A percentile compares a stretch with the other conserved stretches of the same genome.
phyloP scores from a whole-genome alignment of 306 rosid genomes.

The Mimosa bimucronata region DNA sequence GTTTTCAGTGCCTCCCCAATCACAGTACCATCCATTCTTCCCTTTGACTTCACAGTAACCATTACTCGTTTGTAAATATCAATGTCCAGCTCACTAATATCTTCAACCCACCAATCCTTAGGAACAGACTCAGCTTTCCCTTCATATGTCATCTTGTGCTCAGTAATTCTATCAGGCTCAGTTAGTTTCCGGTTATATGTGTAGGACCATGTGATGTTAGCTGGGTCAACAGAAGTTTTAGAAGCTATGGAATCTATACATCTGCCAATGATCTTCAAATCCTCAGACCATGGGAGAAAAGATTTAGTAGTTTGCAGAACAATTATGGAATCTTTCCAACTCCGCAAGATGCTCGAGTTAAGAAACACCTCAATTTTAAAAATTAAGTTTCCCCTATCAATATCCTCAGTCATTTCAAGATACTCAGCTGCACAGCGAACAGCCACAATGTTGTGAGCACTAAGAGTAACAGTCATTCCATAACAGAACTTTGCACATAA shows the following conservation, averaged over 20 bases:
- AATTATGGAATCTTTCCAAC: constrained; percentile 97
- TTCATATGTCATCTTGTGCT: constrained; percentile 53
- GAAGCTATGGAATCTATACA: constrained; percentile 96
- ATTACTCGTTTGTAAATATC: constrained; percentile 86
- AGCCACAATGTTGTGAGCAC: constrained; percentile 95
- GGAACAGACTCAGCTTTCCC: constrained; percentile 72
- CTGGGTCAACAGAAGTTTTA: constrained; percentile 86
- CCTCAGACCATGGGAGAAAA: constrained; percentile 94
- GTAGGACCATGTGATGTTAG: constrained; percentile 87
- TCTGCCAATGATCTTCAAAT: constrained; percentile 86
- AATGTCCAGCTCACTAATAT: constrained; percentile 91
- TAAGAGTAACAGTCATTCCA: constrained; percentile 94
- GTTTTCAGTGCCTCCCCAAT: constrained; percentile 91
- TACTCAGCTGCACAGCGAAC: constrained; percentile 95
- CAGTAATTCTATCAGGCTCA: constrained; percentile 60
- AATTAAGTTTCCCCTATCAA: constrained; percentile 81
- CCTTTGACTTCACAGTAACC: constrained; percentile 85
- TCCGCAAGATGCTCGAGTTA: constrained; percentile 85
- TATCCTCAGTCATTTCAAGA: constrained; percentile 90
- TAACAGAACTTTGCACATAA: constrained; percentile 94
- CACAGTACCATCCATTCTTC: constrained; percentile 89
- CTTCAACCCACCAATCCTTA: constrained; percentile 99
- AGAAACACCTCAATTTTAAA: constrained; percentile 94
- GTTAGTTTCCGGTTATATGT: constrained; percentile 76
- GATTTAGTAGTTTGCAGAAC: constrained; percentile 90